A percentile compares a stretch with the other conserved stretches of the same genome.
These are phyloP conservation scores for Fusarium sp. DNA, from an alignment of 2,329 filamentous ascomycete species.

Conservation along the genomic window DNA sequence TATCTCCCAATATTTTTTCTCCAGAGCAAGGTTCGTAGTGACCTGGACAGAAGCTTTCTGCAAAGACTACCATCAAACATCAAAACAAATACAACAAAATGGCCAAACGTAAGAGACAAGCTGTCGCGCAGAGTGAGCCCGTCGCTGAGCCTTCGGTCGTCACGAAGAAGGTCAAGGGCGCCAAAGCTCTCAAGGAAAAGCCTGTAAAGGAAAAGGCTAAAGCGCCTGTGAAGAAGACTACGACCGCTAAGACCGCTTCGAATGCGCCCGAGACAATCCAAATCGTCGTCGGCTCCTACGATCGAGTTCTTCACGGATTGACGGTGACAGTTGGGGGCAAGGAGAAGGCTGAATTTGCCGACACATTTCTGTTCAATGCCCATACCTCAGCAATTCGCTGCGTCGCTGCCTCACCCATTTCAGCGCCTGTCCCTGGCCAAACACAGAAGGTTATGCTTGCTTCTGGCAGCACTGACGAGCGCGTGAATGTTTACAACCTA, in stretches of 20 bases:
- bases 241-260: conserved; percentile 33
- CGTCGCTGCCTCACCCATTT: conserved; percentile 83
- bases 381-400: conserved; percentile 91
- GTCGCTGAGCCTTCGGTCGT: conserved; percentile 38
- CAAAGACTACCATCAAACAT: conserved; percentile 17
- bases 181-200: conserved; percentile 26
- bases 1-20: conserved; percentile 49
- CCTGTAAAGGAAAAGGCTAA: conserved; percentile 26
- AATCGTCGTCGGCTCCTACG: conserved; percentile 93
- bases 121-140: conserved; percentile 44
- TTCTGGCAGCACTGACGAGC: conserved; percentile 91
- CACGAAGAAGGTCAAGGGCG: conserved; percentile 47
- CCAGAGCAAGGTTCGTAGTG: conserved; percentile 1
- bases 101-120: conserved; percentile 63
- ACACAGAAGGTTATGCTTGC: conserved; percentile 88
- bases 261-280: conserved; percentile 72
- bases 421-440: conserved; percentile 69
- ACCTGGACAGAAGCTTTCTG: conserved; percentile 13
- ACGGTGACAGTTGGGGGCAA: conserved; percentile 72
- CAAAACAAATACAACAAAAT: conserved; percentile 47
- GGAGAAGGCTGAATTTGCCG: conserved; percentile 75
- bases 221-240: conserved; percentile 41
- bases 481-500: conserved; percentile 93
- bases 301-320: conserved; percentile 90
- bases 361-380: conserved; percentile 95